A percentile compares a stretch with the other conserved stretches of the same genome.
These are phyloP conservation scores for Cladorrhinum sp. DNA, from an alignment of 2,329 filamentous ascomycete genomes.

Conservation along the genomic window DNA sequence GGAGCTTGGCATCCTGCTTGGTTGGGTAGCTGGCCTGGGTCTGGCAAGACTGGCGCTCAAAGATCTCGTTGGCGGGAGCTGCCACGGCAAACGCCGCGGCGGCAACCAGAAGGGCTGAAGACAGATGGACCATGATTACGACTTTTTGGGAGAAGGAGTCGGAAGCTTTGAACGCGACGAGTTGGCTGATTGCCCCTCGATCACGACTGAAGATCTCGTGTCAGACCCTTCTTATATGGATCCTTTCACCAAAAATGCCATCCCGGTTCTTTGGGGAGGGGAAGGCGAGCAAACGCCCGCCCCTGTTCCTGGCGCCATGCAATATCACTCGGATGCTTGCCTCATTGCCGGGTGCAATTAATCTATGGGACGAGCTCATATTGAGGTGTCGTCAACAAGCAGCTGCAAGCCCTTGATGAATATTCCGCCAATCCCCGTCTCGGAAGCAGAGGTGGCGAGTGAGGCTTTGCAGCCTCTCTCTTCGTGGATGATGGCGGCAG, in stretches of 20 bases:
- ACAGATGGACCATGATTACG: slow-evolving; percentile 30
- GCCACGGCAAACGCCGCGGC: slow-evolving; percentile 36
- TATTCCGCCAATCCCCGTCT: slow-evolving; percentile 7
- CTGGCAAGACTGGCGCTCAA: slow-evolving; percentile 39
- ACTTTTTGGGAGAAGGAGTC: background rate
- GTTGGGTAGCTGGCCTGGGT: slow-evolving; percentile 34
- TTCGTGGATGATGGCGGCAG: slow-evolving; percentile 14
- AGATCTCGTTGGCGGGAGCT: slow-evolving; percentile 36
- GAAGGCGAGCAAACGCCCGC: background rate
- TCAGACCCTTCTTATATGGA: slow-evolving; percentile 19
- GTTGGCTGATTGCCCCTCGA: background rate
- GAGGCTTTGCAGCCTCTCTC: slow-evolving; percentile 1
- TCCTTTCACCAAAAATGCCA: background rate
- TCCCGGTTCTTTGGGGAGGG: slow-evolving; percentile 11
- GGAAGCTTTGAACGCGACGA: slow-evolving; percentile 2
- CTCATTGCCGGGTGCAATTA: slow-evolving; percentile 26
- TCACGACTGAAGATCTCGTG: slow-evolving; percentile 12
- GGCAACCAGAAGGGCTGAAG: slow-evolving; percentile 32
- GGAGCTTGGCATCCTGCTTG: slow-evolving; percentile 38
- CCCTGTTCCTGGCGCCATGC: slow-evolving; percentile 14
- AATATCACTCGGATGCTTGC: slow-evolving; percentile 21
- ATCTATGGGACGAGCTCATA: slow-evolving; percentile 19
- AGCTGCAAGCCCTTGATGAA: background rate
- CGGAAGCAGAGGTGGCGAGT: slow-evolving; percentile 1
- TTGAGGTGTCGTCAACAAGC: slow-evolving; percentile 17